Percentiles rank a stretch among this genome's conserved stretches.
These are phyloP conservation scores for Coemansia umbellata DNA, from an alignment of 192 early-diverging fungal species.

Conservation along the genomic window DNA sequence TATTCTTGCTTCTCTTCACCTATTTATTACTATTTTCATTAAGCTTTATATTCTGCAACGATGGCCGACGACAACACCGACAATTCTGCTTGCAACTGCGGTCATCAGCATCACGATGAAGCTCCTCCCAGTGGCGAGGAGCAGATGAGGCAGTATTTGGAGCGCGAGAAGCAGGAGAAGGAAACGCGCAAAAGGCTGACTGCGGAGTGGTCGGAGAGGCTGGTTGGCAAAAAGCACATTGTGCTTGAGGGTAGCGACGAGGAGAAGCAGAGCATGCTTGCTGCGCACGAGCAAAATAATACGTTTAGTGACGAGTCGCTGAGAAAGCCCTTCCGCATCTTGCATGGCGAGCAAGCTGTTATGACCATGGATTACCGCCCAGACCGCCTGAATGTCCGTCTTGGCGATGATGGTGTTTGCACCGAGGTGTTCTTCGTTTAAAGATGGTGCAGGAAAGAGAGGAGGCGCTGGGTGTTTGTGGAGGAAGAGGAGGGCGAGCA, in stretches of 20 bases:
- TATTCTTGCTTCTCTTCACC: background rate
- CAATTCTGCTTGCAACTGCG: background rate
- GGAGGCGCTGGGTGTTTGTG: background rate
- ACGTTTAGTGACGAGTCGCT: conserved; percentile 5
- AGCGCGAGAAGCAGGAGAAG: background rate
- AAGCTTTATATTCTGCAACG: background rate
- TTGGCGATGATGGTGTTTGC: conserved; percentile 18
- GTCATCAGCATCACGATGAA: no score
- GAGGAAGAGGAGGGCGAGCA: no score
- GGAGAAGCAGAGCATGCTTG: background rate
- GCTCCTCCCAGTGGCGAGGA: no score
- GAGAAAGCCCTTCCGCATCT: conserved; percentile 15
- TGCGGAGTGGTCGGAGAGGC: conserved; percentile 5
- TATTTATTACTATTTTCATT: background rate
- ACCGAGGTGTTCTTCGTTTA: conserved; percentile 7
- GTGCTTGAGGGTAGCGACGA: background rate
- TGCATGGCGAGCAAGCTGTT: conserved; percentile 1
- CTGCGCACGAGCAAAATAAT: background rate
- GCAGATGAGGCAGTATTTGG: background rate
- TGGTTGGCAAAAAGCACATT: conserved; percentile 12
- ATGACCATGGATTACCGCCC: conserved; percentile 26
- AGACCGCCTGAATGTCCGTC: conserved; percentile 16
- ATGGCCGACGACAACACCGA: conserved; percentile 3
- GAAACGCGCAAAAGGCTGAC: conserved; percentile 10
- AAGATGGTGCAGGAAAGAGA: background rate